Base-by-base conservation (phyloP, 768 basidiomycete genomes). In the Suillus spraguei region DNA sequence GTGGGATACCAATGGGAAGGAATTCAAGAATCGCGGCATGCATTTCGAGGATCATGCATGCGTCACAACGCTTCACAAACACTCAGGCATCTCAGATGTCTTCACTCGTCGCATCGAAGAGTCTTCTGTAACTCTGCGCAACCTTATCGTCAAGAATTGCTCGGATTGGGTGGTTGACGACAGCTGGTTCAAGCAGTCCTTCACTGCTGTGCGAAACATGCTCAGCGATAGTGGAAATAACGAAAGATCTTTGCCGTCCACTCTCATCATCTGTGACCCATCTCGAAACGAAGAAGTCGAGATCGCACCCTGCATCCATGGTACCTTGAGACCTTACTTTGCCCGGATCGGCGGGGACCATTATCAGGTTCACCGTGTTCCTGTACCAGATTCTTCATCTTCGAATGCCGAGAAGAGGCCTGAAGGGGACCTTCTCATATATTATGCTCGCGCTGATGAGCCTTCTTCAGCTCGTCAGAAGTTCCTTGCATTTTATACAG, bases 11-110 rank as follows among this genome's bases (percentile, higher is more conserved):
- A 82, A 82, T 41, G 70, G 77, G 13, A 66, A 67, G n/a, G 66
- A 65, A 8, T 69, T 83, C 59, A 64, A 67, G 36, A 58, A 24
- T 7, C 47, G 47, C 6, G 47, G 47, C 3, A 49, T 49, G 47
- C 47, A 49, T 16, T 49, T 49, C 13, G 47, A 66, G 38, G 80
- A 77, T 11, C 75, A 79, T 50, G 82, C 78, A 1, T 82, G 82
- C 67, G 72, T 82, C 67, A 81, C 80, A 39, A 77, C 79, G 28
- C 60, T 75, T 49, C 36, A 52, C 20, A 54, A 17, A 1, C 50
- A 72, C 41, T 5, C 8, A 6, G 71, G 32, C 10, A 20, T 52
- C 16, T 32, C 50, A 20, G 50, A 52, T 6, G 32, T 52, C 28
- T 52, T 52, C 50, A 32, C 10, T 10, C 28, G 17, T 52, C 50